Percentiles rank a stretch among this genome's conserved stretches.
Conservation (phyloP, 768 basidiomycete genomes). For the Suillus cothurnatus region DNA sequence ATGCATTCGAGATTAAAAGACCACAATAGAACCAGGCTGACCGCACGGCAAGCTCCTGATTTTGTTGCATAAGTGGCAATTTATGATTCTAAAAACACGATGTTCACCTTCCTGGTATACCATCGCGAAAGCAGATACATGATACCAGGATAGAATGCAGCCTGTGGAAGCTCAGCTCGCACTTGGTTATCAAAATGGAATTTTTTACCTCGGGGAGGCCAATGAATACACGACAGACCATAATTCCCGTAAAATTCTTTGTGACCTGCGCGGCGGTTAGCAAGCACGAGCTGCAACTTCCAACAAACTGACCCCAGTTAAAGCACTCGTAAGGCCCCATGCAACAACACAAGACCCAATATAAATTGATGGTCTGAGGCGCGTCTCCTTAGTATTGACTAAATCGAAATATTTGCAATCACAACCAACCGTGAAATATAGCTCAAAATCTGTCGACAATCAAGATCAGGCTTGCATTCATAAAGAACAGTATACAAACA, state of each 20-base stretch:
- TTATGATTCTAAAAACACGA: not conserved
- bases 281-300: slow-evolving; percentile 1
- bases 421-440: slow-evolving; percentile 49
- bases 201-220: slow-evolving; percentile 56
- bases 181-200: not conserved
- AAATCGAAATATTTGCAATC: not conserved
- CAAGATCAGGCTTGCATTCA: not conserved
- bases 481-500: slow-evolving; percentile 7
- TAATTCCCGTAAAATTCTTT: slow-evolving; percentile 52
- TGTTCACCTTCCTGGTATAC: slow-evolving; percentile 47
- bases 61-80: not conserved
- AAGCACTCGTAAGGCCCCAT: slow-evolving; percentile 64
- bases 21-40: slow-evolving; percentile 63
- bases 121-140: slow-evolving; percentile 51
- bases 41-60: slow-evolving; percentile 63
- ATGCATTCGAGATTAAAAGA: slow-evolving; percentile 64
- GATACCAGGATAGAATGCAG: slow-evolving; percentile 67
- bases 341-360: slow-evolving; percentile 60
- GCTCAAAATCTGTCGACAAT: slow-evolving; percentile 50
- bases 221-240: slow-evolving; percentile 60
- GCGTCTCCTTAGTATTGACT: not conserved
- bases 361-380: slow-evolving; percentile 57
- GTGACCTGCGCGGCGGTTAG: slow-evolving; percentile 43
- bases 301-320: slow-evolving; percentile 52
- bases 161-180: slow-evolving; percentile 27